Conservation (phyloP, 1,139 yeast genomes). For the Kodamaea sp. region DNA sequence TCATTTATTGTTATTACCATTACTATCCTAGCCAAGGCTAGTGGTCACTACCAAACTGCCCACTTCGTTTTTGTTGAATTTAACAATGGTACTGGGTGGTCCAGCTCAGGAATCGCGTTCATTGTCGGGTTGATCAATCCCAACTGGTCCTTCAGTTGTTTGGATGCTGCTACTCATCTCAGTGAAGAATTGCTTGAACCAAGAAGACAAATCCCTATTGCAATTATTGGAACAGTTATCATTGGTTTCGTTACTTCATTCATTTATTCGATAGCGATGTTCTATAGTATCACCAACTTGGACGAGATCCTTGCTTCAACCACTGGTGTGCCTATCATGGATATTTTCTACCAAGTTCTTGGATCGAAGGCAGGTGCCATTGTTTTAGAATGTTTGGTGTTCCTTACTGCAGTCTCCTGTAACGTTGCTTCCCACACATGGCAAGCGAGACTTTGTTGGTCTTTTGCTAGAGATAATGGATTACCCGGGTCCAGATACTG, state of each 20-base stretch:
- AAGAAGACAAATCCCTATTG: constrained; percentile 42
- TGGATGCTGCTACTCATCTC: constrained; percentile 46
- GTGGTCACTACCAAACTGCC: constrained; percentile 38
- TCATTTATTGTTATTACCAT: constrained; percentile 39
- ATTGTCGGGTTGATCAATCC: constrained; percentile 47
- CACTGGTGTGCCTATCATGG: constrained; percentile 46
- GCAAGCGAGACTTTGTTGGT: constrained; percentile 33
- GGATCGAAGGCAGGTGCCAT: constrained; percentile 39
- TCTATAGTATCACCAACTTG: constrained; percentile 39
- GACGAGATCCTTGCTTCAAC: constrained; percentile 27
- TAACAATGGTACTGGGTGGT: constrained; percentile 44
- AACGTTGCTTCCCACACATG: constrained; percentile 46
- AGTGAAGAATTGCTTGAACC: constrained; percentile 44
- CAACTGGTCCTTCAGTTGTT: constrained; percentile 46
- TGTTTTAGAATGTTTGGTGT: constrained; percentile 34
- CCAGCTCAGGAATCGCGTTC: constrained; percentile 42
- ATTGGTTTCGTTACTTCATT: constrained; percentile 44
- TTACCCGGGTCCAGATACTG: constrained; percentile 40
- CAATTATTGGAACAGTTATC: constrained; percentile 44
- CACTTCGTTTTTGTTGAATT: constrained; percentile 42
- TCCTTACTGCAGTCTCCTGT: constrained; percentile 43
- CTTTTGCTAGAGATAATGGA: constrained; percentile 45
- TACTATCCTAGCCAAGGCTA: constrained; percentile 38
- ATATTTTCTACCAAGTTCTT: constrained; percentile 42
- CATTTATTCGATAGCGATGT: constrained; percentile 44